Percentiles rank a stretch among this genome's conserved stretches.
These are phyloP conservation scores for Microdochium nivale DNA, from an alignment of 2,329 filamentous ascomycete species.

Conservation along the genomic window DNA sequence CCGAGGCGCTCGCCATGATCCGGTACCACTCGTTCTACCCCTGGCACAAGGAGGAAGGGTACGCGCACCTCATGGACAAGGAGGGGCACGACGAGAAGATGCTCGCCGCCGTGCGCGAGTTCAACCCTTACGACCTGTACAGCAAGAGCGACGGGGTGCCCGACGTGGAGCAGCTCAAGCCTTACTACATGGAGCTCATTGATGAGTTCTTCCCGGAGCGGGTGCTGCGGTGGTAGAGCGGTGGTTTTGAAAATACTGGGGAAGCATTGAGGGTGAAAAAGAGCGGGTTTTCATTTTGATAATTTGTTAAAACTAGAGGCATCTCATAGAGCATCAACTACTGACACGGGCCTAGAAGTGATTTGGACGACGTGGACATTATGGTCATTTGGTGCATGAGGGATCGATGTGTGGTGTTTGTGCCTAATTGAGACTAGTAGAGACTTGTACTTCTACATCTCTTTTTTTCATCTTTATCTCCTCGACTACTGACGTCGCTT, in stretches of 20 bases:
- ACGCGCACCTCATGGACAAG: slow-evolving; percentile 73
- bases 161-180: slow-evolving; percentile 68
- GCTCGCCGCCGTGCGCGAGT: slow-evolving; percentile 72
- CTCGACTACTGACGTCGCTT: no score
- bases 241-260: background rate
- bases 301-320: no score
- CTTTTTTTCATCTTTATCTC: no score
- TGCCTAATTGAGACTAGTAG: no score
- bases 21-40: slow-evolving; percentile 90
- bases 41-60: slow-evolving; percentile 78
- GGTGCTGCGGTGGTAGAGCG: slow-evolving; percentile 55
- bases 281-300: background rate
- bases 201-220: slow-evolving; percentile 64
- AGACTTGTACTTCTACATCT: no score
- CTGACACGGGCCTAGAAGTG: no score
- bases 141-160: slow-evolving; percentile 83
- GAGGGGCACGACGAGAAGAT: slow-evolving; percentile 62
- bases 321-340: no score
- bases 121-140: slow-evolving; percentile 89
- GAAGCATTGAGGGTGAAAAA: background rate
- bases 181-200: slow-evolving; percentile 67
- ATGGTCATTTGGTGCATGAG: no score
- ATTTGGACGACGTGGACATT: no score
- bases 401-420: no score
- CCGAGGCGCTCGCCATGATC: slow-evolving; percentile 85